Conservation (phyloP, 2,329 filamentous ascomycete species). For the Penicillium verrucosum region DNA sequence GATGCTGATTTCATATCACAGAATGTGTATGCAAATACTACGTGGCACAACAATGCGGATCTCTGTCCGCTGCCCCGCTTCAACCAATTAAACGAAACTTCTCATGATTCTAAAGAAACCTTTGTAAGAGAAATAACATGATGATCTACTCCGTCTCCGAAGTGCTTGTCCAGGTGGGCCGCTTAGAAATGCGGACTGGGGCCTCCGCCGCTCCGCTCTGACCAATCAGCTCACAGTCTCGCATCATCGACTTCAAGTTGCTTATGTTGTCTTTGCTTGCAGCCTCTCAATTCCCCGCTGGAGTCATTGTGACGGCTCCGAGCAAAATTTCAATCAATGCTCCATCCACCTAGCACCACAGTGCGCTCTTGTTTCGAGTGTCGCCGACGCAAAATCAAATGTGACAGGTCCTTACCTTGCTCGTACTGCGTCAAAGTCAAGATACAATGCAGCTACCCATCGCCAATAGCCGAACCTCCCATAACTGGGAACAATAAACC, state of each 20-base stretch:
- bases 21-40: background rate
- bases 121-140: background rate
- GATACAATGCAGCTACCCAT: conserved; percentile 33
- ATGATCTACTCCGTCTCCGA: background rate
- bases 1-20: background rate
- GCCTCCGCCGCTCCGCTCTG: background rate
- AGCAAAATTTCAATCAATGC: background rate
- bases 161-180: background rate
- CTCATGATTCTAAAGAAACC: too few species aligned
- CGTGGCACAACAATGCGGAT: background rate
- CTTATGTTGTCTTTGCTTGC: background rate
- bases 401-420: conserved; percentile 23
- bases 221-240: background rate
- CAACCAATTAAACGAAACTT: background rate
- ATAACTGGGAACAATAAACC: background rate
- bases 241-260: background rate
- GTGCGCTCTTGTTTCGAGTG: conserved; percentile 24
- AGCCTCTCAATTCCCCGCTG: background rate
- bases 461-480: background rate
- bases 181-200: background rate
- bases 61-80: background rate
- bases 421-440: conserved; percentile 33
- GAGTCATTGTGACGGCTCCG: too few species aligned
- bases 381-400: conserved; percentile 27
- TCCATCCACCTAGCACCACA: background rate